These are phyloP conservation scores for Fusarium clavum DNA, from an alignment of 2,329 filamentous ascomycete genomes.

Conservation along the genomic window DNA sequence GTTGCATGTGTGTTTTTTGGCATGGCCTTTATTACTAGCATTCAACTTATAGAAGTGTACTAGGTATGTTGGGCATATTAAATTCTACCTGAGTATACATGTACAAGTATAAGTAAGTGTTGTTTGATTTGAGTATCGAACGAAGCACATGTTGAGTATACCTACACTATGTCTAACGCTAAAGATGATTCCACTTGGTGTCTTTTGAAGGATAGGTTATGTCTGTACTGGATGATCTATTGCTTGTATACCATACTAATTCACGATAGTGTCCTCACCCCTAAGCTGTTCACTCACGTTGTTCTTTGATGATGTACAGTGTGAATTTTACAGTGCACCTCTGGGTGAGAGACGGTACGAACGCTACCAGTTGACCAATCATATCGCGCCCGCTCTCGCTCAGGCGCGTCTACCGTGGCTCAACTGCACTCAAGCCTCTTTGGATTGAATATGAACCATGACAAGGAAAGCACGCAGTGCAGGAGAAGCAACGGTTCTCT, in stretches of 20 bases:
- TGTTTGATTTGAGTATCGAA: not conserved
- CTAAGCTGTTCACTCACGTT: not conserved
- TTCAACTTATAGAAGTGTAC: conserved; percentile 15
- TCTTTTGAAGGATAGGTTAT: not conserved
- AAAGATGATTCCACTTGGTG: not conserved
- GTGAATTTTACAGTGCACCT: conserved; percentile 13
- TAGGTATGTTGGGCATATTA: not conserved
- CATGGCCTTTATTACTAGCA: conserved; percentile 9
- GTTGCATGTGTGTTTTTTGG: conserved; percentile 5
- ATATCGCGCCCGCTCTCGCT: conserved; percentile 29
- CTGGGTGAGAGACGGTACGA: not conserved
- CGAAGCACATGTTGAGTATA: not conserved
- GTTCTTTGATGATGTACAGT: not conserved
- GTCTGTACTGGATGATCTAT: not conserved
- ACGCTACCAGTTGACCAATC: conserved; percentile 42
- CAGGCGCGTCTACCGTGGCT: conserved; percentile 47
- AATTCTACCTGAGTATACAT: not conserved
- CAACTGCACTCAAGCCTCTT: conserved; percentile 36
- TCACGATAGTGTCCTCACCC: not conserved
- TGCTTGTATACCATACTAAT: not conserved
- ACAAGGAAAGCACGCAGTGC: conserved; percentile 25
- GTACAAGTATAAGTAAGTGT: not conserved
- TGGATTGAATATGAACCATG: conserved; percentile 29
- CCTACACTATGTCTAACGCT: not conserved
- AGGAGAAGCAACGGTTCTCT: conserved; percentile 13